Base-by-base conservation (phyloP, 768 basidiomycete species). In the Leccinum barrowsii region DNA sequence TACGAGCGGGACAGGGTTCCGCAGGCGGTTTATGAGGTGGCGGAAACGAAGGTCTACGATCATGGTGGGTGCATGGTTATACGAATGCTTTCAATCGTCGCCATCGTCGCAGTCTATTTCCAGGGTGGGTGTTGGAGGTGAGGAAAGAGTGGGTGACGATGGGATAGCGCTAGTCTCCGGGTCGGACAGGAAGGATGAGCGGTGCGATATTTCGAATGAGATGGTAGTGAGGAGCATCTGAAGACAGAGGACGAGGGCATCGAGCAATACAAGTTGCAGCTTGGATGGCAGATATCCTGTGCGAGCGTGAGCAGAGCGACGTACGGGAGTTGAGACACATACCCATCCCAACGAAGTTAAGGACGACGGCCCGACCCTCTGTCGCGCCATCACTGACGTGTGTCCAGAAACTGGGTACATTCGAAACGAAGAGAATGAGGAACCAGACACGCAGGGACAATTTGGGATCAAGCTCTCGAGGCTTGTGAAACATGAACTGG, bases 281-380 rank as follows among this genome's bases (percentile, higher is more conserved):
- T 78, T 87, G 42, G 87, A 85, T n/a, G 90, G 87, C 35, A 70
- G 67, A 64, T 82, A 79, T 40, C 79, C 85, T 87, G 62, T 52
- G 60, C 52, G 13, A 13, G 46, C 2, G 35, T 69, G 57, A 69
- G 58, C 52, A 37, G 24, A 56, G 21, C n/a, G 50, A 34, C 11
- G 32, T 50, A 52, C 24, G 46, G 26, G 13, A 17, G 52, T 7
- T 4, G 40, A 8, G 34, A 48, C 0, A 78, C 85, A 52, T 64
- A 91, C 90, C 83, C 78, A 85, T 78, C 55, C 90, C 90, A 58
- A 92, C 81, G 66, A 92, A 92, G 69, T 92, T 90, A 59, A 92
- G 82, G 34, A 92, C 71, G 65, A 90, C 73, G 10, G 82, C 76
- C 63, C 85, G 78, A n/a, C 84, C 83, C 56, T 85, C 80, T 28